phyloP scores from a whole-genome alignment of 164 flowering plant genomes.

The Amborella trichopoda region DNA sequence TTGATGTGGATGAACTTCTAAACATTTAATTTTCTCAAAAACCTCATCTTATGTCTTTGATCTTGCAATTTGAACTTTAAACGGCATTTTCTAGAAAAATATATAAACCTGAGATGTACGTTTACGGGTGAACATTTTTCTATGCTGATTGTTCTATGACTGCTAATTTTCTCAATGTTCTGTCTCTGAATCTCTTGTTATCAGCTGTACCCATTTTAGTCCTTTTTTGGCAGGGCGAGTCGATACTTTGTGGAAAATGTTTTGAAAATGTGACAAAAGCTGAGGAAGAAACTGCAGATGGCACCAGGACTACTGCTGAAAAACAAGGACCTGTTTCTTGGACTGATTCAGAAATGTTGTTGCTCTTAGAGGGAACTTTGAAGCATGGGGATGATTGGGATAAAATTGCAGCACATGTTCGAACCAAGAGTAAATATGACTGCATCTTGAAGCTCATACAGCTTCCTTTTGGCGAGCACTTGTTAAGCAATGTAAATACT shows the following conservation, averaged over 20 bases:
- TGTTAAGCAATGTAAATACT: constrained; percentile 30
- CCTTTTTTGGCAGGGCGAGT: constrained; percentile 26
- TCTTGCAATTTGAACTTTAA: too few species aligned
- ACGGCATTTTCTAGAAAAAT: too few species aligned
- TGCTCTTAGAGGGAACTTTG: constrained; percentile 71
- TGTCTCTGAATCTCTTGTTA: too few species aligned
- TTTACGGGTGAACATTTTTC: too few species aligned
- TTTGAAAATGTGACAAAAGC: constrained; percentile 38
- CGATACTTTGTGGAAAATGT: constrained; percentile 50
- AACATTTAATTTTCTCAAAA: too few species aligned
- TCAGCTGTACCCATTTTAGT: too few species aligned
- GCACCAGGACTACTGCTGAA: constrained; percentile 6
- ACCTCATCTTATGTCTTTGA: too few species aligned
- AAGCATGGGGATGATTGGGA: constrained; percentile 87
- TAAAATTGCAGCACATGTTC: constrained; percentile 47
- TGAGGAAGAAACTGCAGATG: constrained; percentile 41
- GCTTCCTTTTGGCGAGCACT: constrained; percentile 73
- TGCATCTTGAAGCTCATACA: constrained; percentile 76
- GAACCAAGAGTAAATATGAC: constrained; percentile 61
- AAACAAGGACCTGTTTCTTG: constrained; percentile 36
- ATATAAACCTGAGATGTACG: too few species aligned
- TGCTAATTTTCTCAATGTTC: too few species aligned
- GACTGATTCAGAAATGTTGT: constrained; percentile 76
- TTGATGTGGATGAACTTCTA: too few species aligned
- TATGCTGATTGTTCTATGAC: too few species aligned